phyloP scores from a whole-genome alignment of 2,329 filamentous ascomycete species.

The Polytolypa hystricis region DNA sequence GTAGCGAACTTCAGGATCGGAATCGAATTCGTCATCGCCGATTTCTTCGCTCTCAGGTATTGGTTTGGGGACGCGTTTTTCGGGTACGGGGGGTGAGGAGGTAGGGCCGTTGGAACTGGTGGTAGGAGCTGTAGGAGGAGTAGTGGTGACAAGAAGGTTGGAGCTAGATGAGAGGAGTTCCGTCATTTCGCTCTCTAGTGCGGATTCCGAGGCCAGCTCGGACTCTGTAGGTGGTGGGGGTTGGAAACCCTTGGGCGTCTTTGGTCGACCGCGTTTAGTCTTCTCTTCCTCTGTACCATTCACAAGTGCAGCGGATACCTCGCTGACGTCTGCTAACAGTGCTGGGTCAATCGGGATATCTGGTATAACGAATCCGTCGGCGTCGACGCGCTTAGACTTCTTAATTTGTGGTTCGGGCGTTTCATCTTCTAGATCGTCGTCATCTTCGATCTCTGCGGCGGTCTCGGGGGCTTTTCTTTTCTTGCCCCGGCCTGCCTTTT shows the following conservation, averaged over 20 bases:
- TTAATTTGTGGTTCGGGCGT: slow-evolving; percentile 22
- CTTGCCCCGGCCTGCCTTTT: slow-evolving; percentile 39
- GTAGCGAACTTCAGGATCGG: slow-evolving; percentile 76
- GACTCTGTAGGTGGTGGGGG: slow-evolving; percentile 47
- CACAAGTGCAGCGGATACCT: background rate
- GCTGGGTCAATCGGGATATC: slow-evolving; percentile 36
- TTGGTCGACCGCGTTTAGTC: slow-evolving; percentile 19
- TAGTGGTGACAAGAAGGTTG: slow-evolving; percentile 23
- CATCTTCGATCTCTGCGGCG: slow-evolving; percentile 34
- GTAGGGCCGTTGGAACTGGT: slow-evolving; percentile 41
- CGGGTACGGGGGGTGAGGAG: slow-evolving; percentile 27
- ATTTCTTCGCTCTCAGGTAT: slow-evolving; percentile 49
- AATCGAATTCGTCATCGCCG: slow-evolving; percentile 70
- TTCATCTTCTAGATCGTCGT: slow-evolving; percentile 38
- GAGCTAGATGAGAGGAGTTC: slow-evolving; percentile 46
- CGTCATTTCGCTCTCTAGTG: slow-evolving; percentile 58
- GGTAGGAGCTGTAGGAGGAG: slow-evolving; percentile 6
- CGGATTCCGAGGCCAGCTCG: slow-evolving; percentile 47
- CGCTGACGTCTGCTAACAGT: slow-evolving; percentile 16
- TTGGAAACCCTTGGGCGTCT: slow-evolving; percentile 20
- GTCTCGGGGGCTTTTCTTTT: slow-evolving; percentile 25
- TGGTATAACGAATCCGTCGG: slow-evolving; percentile 59
- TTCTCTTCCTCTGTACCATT: slow-evolving; percentile 7
- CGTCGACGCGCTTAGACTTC: slow-evolving; percentile 40
- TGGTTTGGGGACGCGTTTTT: slow-evolving; percentile 25